Evolutionary conservation across 441 rosid genomes (phyloP).

Genomic region (Euphorbia schlechtendalii): DNA sequence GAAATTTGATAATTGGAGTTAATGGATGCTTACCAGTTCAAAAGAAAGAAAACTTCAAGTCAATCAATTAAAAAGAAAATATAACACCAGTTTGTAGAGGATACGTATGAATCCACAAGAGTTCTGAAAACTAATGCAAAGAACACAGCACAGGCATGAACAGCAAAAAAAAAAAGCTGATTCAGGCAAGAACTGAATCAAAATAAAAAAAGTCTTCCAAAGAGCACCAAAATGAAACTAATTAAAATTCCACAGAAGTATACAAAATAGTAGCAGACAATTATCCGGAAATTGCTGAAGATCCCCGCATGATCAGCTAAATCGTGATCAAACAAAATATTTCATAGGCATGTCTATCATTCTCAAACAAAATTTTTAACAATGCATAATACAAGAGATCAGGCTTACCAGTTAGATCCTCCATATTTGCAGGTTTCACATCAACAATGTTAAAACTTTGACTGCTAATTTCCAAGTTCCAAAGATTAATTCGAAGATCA

Average conservation of each 20-base stretch:
- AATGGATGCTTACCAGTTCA: constrained; percentile 7
- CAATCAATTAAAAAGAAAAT: neutral
- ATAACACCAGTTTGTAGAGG: neutral
- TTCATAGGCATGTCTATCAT: neutral
- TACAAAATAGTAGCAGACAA: no score
- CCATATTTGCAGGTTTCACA: constrained; percentile 96
- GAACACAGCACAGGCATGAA: neutral
- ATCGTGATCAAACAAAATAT: neutral
- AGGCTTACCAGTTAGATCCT: constrained; percentile 82
- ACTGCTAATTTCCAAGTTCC: constrained; percentile 95
- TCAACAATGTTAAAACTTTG: constrained; percentile 96
- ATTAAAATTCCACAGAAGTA: neutral
- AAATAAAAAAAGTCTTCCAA: neutral
- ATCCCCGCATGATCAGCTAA: neutral
- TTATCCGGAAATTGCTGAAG: no score
- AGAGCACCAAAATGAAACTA: neutral
- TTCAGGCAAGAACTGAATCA: neutral
- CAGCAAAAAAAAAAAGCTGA: neutral
- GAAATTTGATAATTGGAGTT: neutral
- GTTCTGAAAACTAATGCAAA: neutral
- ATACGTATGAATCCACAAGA: neutral
- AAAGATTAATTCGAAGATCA: constrained; percentile 90
- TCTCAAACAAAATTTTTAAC: neutral
- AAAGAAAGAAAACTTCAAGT: neutral
- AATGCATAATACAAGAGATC: neutral